Evolutionary conservation across 2,329 filamentous ascomycete genomes (phyloP), one percentile per base, ranked within the genome.

Genomic region (Dactylella cylindrospora): DNA sequence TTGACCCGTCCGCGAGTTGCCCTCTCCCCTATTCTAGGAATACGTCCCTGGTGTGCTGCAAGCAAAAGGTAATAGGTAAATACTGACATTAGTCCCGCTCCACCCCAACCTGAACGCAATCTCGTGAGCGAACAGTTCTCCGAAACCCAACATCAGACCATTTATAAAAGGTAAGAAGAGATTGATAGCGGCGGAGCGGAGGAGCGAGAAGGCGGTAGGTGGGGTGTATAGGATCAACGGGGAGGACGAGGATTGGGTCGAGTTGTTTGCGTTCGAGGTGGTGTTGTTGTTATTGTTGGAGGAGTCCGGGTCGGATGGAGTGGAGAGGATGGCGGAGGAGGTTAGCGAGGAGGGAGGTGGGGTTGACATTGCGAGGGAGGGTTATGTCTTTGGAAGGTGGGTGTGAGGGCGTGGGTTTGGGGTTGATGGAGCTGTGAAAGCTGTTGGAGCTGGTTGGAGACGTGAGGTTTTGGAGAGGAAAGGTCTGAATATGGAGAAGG

Each of bases 141-240:
- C 93, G 71, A 98, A 96, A 1, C 93, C 93, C 70, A 98, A 76
- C 93, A 98, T 98, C 78, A 98, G 81, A 39, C 93, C 93, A 75
- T 98, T 98, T 71, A 98, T 83, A 70, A 98, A 98, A 0, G 93
- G 93, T 15, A 98, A 76, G 1, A 98, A 70, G n/a, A 98, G 77
- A 73, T 98, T 98, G 75, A 98, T 98, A 4, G 90, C 90, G 12
- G 90, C 88, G 29, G 93, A 89, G 51, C 91, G 83, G 50, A 96
- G 67, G 65, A 98, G 73, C 7, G 87, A 84, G 88, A 88, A 95
- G 36, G 94, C 70, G 0, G 90, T 94, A 2, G 93, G 90, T 2
- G 90, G 89, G 66, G 84, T 83, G 79, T 97, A 98, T 39, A 97
- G 80, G 40, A 95, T 84, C 69, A 95, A 74, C 6, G 85, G 84